phyloP scores from a whole-genome alignment of 805 yeast species.

The Suhomyces kilbournensis region DNA sequence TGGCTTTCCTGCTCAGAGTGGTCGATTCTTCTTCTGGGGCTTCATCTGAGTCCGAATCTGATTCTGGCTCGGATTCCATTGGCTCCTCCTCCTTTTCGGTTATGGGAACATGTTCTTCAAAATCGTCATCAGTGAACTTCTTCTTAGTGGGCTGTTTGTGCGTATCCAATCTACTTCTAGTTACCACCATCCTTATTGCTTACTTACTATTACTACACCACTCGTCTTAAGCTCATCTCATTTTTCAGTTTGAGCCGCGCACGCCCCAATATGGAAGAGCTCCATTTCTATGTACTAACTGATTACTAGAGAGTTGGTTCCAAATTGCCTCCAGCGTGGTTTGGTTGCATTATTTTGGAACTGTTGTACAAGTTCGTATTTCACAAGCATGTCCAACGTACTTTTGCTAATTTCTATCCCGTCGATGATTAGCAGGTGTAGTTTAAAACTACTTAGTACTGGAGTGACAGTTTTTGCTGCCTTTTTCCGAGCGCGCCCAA shows the following conservation, averaged over 20 bases:
- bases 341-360: slow-evolving; percentile 24
- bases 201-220: not conserved
- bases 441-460: not conserved
- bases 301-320: slow-evolving; percentile 27
- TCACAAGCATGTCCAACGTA: slow-evolving; percentile 21
- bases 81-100: not conserved
- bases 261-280: not conserved
- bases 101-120: not conserved
- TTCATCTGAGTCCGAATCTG: slow-evolving; percentile 26
- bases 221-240: slow-evolving; percentile 4
- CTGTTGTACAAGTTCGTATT: slow-evolving; percentile 14
- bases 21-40: slow-evolving; percentile 47
- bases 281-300: not conserved
- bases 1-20: slow-evolving; percentile 21
- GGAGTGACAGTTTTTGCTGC: not conserved
- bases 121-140: slow-evolving; percentile 30
- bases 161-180: slow-evolving; percentile 24
- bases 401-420: slow-evolving; percentile 32
- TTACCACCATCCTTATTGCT: slow-evolving; percentile 23
- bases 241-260: slow-evolving; percentile 9
- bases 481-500: not conserved
- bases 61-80: slow-evolving; percentile 12
- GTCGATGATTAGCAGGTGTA: slow-evolving; percentile 26
- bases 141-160: slow-evolving; percentile 23
- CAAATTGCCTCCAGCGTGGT: slow-evolving; percentile 33